Evolutionary conservation across 108 stramenopile genomes (phyloP), one percentile per base, ranked within the genome.

Genomic region (Cyclotella baltica): DNA sequence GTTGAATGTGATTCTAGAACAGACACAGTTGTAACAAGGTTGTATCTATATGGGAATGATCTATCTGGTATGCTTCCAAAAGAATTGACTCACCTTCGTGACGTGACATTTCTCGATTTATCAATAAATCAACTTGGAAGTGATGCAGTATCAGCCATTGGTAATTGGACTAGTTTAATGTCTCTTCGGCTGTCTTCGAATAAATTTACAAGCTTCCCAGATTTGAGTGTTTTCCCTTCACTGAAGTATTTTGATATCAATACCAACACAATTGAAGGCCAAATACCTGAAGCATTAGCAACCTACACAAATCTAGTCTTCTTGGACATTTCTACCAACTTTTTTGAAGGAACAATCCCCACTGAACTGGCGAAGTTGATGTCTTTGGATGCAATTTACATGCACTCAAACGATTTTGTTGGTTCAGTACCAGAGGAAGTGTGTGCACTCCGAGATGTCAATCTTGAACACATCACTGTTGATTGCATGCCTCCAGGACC

Each of bases 321-420:
- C 65, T 68, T 80, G 62, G 79, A 80, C 38, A 37, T 80, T 40
- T 67, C 79, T 30, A 25, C 28, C 37, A 91, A 91, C 56, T 63
- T 76, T 23, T 81, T 92, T 57, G 79, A 80, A 22, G 84, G 86
- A 16, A 59, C 78, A 20, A 85, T 92, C 46, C 91, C 91, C 38
- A 57, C 52, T 6, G 52, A 84, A 37, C 35, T 67, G 3, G 81
- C 76, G 0, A 64, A 71, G 35, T 72, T 86, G 29, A 77, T 73
- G 15, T 56, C 53, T 13, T 57, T 87, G 8, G n/a, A 80, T 35
- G 35, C 84, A 15, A 56, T 92, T 25, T 78, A 79, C 31, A 73
- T 92, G 61, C 86, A 92, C 62, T 43, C 59, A 16, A 92, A 92
- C 53, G 43, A 73, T 47, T 70, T 92, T 11, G 69, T 57, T 11